Evolutionary conservation across 176 grass and related monocot species (phyloP), one percentile per base, ranked within the genome.

Genomic region (Metroxylon sagu): DNA sequence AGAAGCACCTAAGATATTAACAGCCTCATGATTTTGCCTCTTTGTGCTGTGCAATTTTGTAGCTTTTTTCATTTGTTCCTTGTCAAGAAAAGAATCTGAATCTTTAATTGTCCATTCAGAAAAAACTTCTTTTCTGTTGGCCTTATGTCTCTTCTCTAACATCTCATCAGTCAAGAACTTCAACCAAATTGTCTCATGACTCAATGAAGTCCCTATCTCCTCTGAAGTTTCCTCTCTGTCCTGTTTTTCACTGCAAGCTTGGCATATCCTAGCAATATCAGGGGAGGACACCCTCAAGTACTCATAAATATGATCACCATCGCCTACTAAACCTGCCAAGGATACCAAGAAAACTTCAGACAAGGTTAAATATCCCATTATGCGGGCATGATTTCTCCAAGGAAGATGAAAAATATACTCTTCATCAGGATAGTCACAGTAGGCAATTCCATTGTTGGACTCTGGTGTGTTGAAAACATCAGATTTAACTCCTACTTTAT

Each of bases 311-410:
- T 90, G 86, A 64, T 87, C 86, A 60, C 77, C 78, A 66, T 90
- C 77, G 54, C 86, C 80, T 58, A 83, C 72, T 29, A 96, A 54
- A 61, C 92, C 92, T 65, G 74, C 85, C 68, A 96, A 58, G 56
- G 83, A 88, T 79, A 96, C 77, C 65, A 96, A 74, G 77, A 96
- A 96, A 60, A 77, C 74, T 26, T 96, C 86, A 25, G 83, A 66
- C 52, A 96, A 84, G 21, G 92, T 85, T 82, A 96, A 72, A 43
- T 82, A 52, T 50, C 75, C 83, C 86, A 90, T 77, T 71, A 71
- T 70, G 0, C 70, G 71, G 35, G 78, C 50, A 82, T 86, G 70
- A 79, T 89, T 73, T 63, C 66, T 62, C n/a, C 17, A 5, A 23
- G 43, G 30, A 65, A 65, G 66, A 30, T 72, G 58, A 29, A 25